Base-by-base conservation (phyloP, 164 flowering plant species). In the Dillenia suffruticosa region DNA sequence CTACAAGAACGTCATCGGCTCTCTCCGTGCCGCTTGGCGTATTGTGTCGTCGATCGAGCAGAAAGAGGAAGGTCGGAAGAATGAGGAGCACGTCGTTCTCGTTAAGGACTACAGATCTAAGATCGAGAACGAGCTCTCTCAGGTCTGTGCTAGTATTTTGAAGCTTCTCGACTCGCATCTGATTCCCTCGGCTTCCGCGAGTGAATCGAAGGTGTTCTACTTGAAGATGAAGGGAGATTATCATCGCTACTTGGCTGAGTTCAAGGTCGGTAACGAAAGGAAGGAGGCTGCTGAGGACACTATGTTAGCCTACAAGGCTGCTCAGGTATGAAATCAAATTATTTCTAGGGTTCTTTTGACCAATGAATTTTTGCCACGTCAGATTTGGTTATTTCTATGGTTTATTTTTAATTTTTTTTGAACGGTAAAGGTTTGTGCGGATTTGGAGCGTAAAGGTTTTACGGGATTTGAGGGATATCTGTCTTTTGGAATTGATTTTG, bases 221-320 rank as follows among this genome's bases (percentile, higher is more conserved):
- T 44, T 76, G 59, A 76, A 76, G 76, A 76, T 76, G 76, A 76
- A 76, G 59, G 79, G 76, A 2, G 78, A 74, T 70, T 74, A 74
- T 55, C 52, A 65, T 55, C 64, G 77, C 0, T 74, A 74, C 17
- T 44, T 74, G 51, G 76, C 79, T 3, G 79, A 76, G 61, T 76
- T 76, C 57, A 72, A 70, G 69, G 59, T 32, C 22, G 76, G 76
- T 9, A 61, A 59, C 45, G 72, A 76, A 64, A 54, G 76, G 61
- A 69, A 72, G 24, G 59, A 72, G 24, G 76, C 76, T 24, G 79
- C 76, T n/a, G 76, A 76, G 56, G 74, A 72, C 8, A 72, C 79
- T 10, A 76, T 76, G 79, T n/a, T 63, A 15, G 62, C 79, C 32
- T 76, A 76, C 54, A 76, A 76, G 67, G 59, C 79, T 16, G 79